Percentiles rank a stretch among this genome's conserved stretches.
These are phyloP conservation scores for Penicillium paradoxum DNA, from an alignment of 495 filamentous ascomycete genomes.

Conservation along the genomic window DNA sequence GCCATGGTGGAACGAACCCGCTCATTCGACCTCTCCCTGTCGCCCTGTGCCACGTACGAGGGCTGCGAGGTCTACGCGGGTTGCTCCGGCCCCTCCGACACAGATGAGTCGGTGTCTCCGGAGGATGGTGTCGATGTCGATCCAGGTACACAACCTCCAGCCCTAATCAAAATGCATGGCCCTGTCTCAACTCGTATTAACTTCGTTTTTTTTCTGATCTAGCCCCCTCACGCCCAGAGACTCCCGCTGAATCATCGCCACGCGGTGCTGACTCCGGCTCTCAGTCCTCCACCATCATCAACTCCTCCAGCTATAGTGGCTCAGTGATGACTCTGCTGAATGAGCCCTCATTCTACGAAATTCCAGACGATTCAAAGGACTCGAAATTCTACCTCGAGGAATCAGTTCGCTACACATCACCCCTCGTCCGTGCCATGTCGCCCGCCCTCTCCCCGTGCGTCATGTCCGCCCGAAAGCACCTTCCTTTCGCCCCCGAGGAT, in stretches of 20 bases:
- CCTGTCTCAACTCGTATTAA: not conserved
- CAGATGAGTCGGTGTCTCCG: conserved; percentile 13
- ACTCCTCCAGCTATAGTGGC: conserved; percentile 35
- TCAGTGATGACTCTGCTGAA: conserved; percentile 39
- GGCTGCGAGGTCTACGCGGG: not conserved
- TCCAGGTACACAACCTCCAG: conserved; percentile 30
- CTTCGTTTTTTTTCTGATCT: conserved; percentile 5
- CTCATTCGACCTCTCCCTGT: conserved; percentile 34
- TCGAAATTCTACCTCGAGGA: conserved; percentile 35
- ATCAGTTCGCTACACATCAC: conserved; percentile 32
- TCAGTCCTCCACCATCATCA: conserved; percentile 38
- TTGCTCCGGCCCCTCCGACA: conserved; percentile 10
- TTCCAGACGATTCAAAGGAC: conserved; percentile 30
- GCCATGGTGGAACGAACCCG: conserved; percentile 36
- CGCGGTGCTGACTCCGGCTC: conserved; percentile 32
- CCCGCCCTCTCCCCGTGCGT: conserved; percentile 20
- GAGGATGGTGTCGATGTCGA: conserved; percentile 26
- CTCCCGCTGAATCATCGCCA: conserved; percentile 14
- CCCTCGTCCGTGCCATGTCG: conserved; percentile 30
- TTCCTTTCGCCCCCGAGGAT: conserved; percentile 40
- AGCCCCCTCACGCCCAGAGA: conserved; percentile 19
- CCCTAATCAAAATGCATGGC: not conserved
- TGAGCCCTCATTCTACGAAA: conserved; percentile 19
- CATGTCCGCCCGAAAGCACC: conserved; percentile 24
- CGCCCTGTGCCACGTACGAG: conserved; percentile 35